Base-by-base conservation (phyloP, 2,329 filamentous ascomycete genomes). In the Botrytis fabae region DNA sequence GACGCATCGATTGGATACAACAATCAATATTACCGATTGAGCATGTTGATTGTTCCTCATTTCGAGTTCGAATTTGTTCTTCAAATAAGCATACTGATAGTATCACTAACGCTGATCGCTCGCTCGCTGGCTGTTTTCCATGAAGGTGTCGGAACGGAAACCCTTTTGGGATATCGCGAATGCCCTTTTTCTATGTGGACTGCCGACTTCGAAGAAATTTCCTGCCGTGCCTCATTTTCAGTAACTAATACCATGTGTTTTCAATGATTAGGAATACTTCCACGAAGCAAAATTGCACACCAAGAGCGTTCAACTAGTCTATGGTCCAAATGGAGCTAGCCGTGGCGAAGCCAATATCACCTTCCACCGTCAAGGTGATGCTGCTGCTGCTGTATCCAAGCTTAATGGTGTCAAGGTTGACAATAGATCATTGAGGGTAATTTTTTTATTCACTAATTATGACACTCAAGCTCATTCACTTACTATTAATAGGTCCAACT, bases 341-440 rank as follows among this genome's bases (percentile, higher is more conserved):
- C 93, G 94, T 81, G 96, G 96, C 77, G 93, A 95, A 81, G 95
- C 95, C 79, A 96, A 94, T 71, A 92, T 99, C 79, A 91, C 91
- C 76, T 99, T 99, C 86, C 84, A 84, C 82, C 93, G 93, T 80
- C 84, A 91, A 40, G 93, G 94, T 78, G 93, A 92, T 76, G 96
- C 95, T 77, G 90, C 90, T 81, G 93, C 94, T 84, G 96, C 96
- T 75, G 93, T 94, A 79, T 88, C 91, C 80, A 90, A 92, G 76
- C 86, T 97, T 78, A 97, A 99, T 80, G 94, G 94, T 75, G 89
- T 98, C 74, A 89, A 96, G 71, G 94, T 99, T 74, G 96, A 99
- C 83, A 91, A 91, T 80, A 90, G 91, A 77, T 93, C 94, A 40
- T 95, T 99, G 86, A 97, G 95, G 90, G 94, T 95, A 85, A 98